Percentiles rank a stretch among this genome's conserved stretches.
Conservation (phyloP, 129 eudicot genomes). For the Escallonia rubra region DNA sequence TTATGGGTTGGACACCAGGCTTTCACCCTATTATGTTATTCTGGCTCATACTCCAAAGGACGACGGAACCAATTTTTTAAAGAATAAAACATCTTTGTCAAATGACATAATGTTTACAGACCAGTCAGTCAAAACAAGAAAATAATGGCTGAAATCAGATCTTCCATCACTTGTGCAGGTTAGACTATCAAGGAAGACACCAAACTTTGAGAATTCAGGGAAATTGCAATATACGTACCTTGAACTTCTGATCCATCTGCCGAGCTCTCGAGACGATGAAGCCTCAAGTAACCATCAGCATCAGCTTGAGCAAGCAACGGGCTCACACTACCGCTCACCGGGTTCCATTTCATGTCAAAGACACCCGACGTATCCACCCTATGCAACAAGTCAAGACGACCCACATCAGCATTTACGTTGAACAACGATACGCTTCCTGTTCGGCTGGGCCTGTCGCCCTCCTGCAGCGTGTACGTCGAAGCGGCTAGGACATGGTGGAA, state of each 20-base stretch:
- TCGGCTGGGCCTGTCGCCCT: slow-evolving; percentile 68
- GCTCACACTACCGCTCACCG: slow-evolving; percentile 20
- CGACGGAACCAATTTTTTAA: too few species aligned
- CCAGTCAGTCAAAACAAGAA: too few species aligned
- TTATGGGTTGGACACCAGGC: too few species aligned
- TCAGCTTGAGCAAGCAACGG: slow-evolving; percentile 57
- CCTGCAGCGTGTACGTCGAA: slow-evolving; percentile 76
- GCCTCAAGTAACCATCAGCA: slow-evolving; percentile 45
- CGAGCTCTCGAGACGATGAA: slow-evolving; percentile 27
- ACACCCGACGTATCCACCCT: slow-evolving; percentile 69
- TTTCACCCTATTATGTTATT: too few species aligned
- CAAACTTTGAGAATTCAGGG: background rate
- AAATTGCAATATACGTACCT: slow-evolving; percentile 21
- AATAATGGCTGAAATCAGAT: too few species aligned
- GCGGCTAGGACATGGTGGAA: slow-evolving; percentile 73
- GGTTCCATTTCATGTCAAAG: slow-evolving; percentile 88
- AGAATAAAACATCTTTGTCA: too few species aligned
- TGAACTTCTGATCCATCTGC: slow-evolving; percentile 10
- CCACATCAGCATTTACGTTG: slow-evolving; percentile 44
- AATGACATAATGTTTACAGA: too few species aligned
- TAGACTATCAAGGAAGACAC: too few species aligned
- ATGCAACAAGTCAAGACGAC: slow-evolving; percentile 41
- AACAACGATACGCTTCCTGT: slow-evolving; percentile 74
- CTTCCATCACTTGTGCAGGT: too few species aligned
- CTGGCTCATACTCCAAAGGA: too few species aligned